phyloP scores from a whole-genome alignment of 257 asterid genomes.

The Apocynum venetum region DNA sequence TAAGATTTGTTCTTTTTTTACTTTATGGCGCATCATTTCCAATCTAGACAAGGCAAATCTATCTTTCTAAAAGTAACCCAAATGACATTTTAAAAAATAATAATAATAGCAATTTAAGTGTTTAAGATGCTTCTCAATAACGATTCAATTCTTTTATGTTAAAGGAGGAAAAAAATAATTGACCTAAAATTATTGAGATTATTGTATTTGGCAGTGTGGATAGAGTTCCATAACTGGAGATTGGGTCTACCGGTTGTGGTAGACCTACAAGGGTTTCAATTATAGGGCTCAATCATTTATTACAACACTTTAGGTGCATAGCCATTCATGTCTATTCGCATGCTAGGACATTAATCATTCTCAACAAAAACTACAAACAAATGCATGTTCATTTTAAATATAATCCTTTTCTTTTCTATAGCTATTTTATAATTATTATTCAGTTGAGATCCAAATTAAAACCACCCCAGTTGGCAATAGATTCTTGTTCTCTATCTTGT shows the following conservation, averaged over 20 bases:
- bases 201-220: neutral
- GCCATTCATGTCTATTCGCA: conserved; percentile 2
- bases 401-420: neutral
- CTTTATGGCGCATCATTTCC: neutral
- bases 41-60: neutral
- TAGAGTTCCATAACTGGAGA: neutral
- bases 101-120: no score
- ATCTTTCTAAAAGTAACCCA: neutral
- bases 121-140: no score
- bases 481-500: neutral
- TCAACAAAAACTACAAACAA: neutral
- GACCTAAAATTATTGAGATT: neutral
- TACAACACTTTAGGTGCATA: neutral
- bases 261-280: neutral
- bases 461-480: neutral
- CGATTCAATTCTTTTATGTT: no score
- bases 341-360: neutral
- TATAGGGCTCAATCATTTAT: neutral
- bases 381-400: neutral
- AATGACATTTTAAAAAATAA: no score
- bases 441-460: neutral
- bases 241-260: neutral
- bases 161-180: no score
- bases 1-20: neutral
- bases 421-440: neutral